Base-by-base conservation (phyloP, 179 eudicot species). In the Sideroxylon spinosum region DNA sequence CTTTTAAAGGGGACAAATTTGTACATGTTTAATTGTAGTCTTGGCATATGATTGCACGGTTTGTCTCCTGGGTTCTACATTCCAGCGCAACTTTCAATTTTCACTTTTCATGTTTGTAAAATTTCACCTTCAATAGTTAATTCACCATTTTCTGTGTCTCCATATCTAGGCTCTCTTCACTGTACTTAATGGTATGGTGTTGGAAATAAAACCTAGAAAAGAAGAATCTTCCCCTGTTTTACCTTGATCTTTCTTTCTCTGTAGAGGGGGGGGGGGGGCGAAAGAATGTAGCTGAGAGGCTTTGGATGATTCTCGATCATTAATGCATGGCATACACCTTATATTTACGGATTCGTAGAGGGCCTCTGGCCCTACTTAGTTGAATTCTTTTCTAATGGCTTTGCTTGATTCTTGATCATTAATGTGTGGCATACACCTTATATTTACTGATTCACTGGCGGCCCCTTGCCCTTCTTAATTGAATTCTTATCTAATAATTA, bases 121-220 rank as follows among this genome's bases (percentile, higher is more conserved):
- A 23, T 68, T 68, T 68, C 16, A 44, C 53, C 50, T 67, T 67
- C n/a, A 17, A 23, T 48, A 49, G 74, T 23, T 49, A 70, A 48
- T 69, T 46, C 56, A 0, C 20, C 56, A 11, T 46, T 68, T 68
- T 25, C 56, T 10, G 5, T 3, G 5, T 37, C 44, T 11, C 55
- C 20, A 20, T 68, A 6, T 5, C 57, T 48, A 48, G 72, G 32
- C 37, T 53, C 10, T 26, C 19, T 20, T 22, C 22, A 53, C 25
- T 12, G 7, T 23, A 48, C 19, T 20, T 6, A 49, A 49, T 48
- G 14, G 49, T 19, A 70, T 49, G 57, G 37, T 48, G 32, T 70
- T 69, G n/a, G 72, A 68, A 44, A n/a, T 68, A 68, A 70, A 70
- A 49, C 12, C 49, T 29, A 49, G 74, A 14, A 70, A 70, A 70